Percentiles rank a stretch among this genome's conserved stretches.
These are phyloP conservation scores for Cutaneotrichosporon daszewskae DNA, from an alignment of 1,284 basidiomycete species.

Conservation along the genomic window DNA sequence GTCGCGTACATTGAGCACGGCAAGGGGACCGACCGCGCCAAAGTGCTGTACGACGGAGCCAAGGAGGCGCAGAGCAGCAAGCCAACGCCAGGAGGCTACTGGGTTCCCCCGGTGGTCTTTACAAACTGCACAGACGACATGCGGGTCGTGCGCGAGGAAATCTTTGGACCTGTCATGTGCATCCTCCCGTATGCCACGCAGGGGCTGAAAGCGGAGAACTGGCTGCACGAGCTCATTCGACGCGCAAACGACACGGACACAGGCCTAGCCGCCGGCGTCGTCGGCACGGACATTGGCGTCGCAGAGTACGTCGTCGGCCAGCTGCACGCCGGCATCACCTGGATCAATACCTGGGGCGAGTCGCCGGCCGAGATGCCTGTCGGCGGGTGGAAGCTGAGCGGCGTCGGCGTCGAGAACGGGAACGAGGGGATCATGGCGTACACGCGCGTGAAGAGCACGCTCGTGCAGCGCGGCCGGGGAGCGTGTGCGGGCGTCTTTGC, in stretches of 20 bases:
- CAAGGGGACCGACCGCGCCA: conserved; percentile 11
- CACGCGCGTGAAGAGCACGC: conserved; percentile 15
- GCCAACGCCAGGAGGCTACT: conserved; percentile 20
- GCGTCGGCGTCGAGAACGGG: conserved; percentile 17
- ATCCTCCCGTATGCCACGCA: conserved; percentile 47
- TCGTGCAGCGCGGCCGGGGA: conserved; percentile 8
- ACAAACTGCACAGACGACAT: conserved; percentile 35
- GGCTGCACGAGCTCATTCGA: conserved; percentile 50
- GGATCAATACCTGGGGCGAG: conserved; percentile 22
- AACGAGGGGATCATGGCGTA: conserved; percentile 18
- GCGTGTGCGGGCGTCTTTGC: conserved; percentile 15
- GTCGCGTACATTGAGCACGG: conserved; percentile 12
- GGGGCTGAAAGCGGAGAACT: conserved; percentile 2
- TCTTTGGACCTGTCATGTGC: conserved; percentile 51
- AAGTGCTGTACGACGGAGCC: conserved; percentile 16
- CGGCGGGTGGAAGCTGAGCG: conserved; percentile 20
- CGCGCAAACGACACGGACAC: conserved; percentile 80
- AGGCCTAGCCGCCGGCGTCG: conserved; percentile 80
- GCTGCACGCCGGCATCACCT: conserved; percentile 73
- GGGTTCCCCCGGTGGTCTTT: conserved; percentile 42
- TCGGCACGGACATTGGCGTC: conserved; percentile 76
- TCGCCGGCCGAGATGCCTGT: conserved; percentile 19
- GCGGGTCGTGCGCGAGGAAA: conserved; percentile 44
- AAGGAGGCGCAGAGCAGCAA: not conserved
- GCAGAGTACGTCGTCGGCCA: conserved; percentile 74